Evolutionary conservation across 441 rosid genomes (phyloP).

Genomic region (Gossypium lobatum): DNA sequence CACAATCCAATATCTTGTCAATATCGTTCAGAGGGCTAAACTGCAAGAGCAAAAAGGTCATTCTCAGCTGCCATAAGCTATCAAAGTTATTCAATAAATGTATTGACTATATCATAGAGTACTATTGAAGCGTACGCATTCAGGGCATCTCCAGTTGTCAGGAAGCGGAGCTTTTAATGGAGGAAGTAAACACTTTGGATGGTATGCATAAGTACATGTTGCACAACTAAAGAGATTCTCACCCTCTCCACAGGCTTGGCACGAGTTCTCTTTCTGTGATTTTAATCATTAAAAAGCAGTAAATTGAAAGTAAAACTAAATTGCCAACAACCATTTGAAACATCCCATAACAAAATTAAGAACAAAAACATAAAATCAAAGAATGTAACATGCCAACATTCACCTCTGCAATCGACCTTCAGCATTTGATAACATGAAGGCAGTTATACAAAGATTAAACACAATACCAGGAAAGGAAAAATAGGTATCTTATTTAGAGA

Average conservation of each 20-base stretch:
- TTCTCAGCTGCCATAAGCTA: constrained; percentile 18
- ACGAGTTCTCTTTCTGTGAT: constrained; percentile 71
- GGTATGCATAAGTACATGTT: constrained; percentile 83
- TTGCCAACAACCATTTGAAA: neutral
- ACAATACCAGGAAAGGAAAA: constrained; percentile 1
- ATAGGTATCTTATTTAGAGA: neutral
- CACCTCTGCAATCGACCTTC: neutral
- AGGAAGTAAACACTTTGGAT: constrained; percentile 81
- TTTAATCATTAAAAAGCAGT: constrained; percentile 13
- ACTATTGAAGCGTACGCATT: constrained; percentile 66
- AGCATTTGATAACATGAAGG: neutral
- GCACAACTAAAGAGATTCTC: constrained; percentile 71
- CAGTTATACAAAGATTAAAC: neutral
- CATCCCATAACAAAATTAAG: neutral
- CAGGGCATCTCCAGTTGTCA: constrained; percentile 92
- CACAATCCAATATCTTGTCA: constrained; percentile 89
- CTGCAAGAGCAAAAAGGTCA: constrained; percentile 41
- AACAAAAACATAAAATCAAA: neutral
- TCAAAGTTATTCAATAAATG: constrained; percentile 5
- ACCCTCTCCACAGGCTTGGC: constrained; percentile 89
- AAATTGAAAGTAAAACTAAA: constrained; percentile 1
- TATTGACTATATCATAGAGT: neutral
- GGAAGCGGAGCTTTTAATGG: constrained; percentile 64
- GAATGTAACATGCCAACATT: neutral
- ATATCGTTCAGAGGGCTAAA: constrained; percentile 91